Evolutionary conservation across 1,284 basidiomycete species (phyloP).

Genomic region (Apiotrichum gracile): DNA sequence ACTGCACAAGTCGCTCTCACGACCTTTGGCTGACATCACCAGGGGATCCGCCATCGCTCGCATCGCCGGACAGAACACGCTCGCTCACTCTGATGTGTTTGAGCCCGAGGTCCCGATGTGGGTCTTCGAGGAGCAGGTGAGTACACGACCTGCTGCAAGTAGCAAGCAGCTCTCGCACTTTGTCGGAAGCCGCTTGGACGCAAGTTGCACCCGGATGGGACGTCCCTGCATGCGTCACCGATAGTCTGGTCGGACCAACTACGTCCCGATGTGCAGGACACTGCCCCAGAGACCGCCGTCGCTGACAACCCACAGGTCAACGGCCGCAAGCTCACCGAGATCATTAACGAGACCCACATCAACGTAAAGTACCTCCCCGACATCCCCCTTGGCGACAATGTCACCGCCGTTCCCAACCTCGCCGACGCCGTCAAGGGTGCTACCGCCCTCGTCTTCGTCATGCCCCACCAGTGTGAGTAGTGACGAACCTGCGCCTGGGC

Average conservation of each 20-base stretch:
- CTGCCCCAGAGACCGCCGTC: not conserved
- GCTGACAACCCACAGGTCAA: slow-evolving; percentile 42
- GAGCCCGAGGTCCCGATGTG: slow-evolving; percentile 50
- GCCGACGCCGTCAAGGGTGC: slow-evolving; percentile 52
- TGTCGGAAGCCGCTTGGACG: too few relatives aligned
- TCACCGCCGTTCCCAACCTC: slow-evolving; percentile 52
- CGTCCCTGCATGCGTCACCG: not conserved
- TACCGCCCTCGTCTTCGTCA: slow-evolving; percentile 55
- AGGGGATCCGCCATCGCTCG: slow-evolving; percentile 57
- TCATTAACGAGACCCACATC: slow-evolving; percentile 53
- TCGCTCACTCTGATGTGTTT: slow-evolving; percentile 48
- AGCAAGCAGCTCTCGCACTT: not conserved
- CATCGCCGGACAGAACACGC: slow-evolving; percentile 50
- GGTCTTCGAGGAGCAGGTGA: slow-evolving; percentile 52
- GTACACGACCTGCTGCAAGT: too few relatives aligned
- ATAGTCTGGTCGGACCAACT: not conserved
- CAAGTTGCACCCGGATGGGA: too few relatives aligned
- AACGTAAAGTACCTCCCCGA: slow-evolving; percentile 51
- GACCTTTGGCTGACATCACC: not conserved
- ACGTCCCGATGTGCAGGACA: not conserved
- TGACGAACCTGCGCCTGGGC: not conserved
- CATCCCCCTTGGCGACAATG: slow-evolving; percentile 51
- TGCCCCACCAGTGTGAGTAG: slow-evolving; percentile 53
- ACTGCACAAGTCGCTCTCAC: not conserved
- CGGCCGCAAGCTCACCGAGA: slow-evolving; percentile 53